These are phyloP conservation scores for Trametes cinnabarina DNA, from an alignment of 768 basidiomycete genomes.

Conservation along the genomic window DNA sequence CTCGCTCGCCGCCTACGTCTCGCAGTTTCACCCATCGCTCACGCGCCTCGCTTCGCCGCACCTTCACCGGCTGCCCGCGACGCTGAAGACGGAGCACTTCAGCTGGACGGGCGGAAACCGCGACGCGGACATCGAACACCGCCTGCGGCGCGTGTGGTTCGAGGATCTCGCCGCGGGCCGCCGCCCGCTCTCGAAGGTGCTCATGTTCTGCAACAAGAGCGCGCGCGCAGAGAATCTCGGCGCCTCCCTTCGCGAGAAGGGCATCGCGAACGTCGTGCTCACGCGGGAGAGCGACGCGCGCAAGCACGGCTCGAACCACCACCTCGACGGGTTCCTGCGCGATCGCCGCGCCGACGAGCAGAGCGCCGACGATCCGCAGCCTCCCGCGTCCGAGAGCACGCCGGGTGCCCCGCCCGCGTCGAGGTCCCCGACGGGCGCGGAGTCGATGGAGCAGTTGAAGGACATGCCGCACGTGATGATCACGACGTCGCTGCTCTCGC, in stretches of 20 bases:
- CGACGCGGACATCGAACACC: slow-evolving; percentile 73
- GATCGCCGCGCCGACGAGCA: slow-evolving; percentile 16
- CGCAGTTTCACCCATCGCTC: slow-evolving; percentile 56
- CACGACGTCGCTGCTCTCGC: slow-evolving; percentile 87
- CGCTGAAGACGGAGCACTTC: slow-evolving; percentile 70
- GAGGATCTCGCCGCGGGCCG: slow-evolving; percentile 42
- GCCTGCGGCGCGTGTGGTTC: slow-evolving; percentile 72
- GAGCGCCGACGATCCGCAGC: not conserved
- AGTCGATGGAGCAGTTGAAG: slow-evolving; percentile 2
- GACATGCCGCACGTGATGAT: slow-evolving; percentile 66
- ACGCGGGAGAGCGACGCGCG: slow-evolving; percentile 61
- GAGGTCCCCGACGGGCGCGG: not conserved
- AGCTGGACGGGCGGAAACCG: slow-evolving; percentile 79
- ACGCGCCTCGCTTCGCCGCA: slow-evolving; percentile 78
- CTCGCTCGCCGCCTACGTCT: slow-evolving; percentile 64
- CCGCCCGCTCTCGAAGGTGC: slow-evolving; percentile 55
- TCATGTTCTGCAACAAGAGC: slow-evolving; percentile 83
- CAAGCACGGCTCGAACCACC: slow-evolving; percentile 67
- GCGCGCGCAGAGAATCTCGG: slow-evolving; percentile 64
- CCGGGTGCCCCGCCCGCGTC: not conserved
- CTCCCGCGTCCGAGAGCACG: not conserved
- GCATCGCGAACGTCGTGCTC: slow-evolving; percentile 61
- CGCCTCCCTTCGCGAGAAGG: slow-evolving; percentile 54
- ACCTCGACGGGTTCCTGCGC: slow-evolving; percentile 70
- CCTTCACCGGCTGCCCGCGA: slow-evolving; percentile 73